Conservation (phyloP, 2,329 filamentous ascomycete genomes). For the Didymella exigua region DNA sequence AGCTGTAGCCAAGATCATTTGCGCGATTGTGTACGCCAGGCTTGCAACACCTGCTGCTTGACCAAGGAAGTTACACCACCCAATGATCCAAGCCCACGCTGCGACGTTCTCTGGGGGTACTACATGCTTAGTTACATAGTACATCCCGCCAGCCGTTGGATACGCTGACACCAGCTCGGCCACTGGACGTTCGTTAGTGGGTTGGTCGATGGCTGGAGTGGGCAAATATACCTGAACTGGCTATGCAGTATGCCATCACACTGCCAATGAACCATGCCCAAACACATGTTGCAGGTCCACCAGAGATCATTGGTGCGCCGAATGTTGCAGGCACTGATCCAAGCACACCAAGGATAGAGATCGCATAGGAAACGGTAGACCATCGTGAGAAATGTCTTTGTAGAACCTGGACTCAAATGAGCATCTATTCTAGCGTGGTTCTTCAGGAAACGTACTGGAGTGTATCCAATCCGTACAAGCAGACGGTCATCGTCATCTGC, state of each 20-base stretch:
- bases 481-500: constrained; percentile 65
- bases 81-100: constrained; percentile 68
- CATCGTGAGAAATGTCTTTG: constrained; percentile 68
- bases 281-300: constrained; percentile 67
- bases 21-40: constrained; percentile 66
- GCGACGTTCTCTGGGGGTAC: constrained; percentile 66
- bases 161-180: constrained; percentile 70
- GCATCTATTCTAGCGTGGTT: not conserved
- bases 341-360: constrained; percentile 67
- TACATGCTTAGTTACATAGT: constrained; percentile 70
- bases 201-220: not conserved
- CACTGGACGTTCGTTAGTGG: constrained; percentile 48
- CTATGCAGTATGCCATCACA: constrained; percentile 68
- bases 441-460: constrained; percentile 56
- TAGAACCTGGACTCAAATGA: constrained; percentile 57
- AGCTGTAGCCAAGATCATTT: constrained; percentile 66
- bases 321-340: constrained; percentile 70
- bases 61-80: constrained; percentile 70
- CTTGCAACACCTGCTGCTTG: constrained; percentile 68
- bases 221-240: constrained; percentile 57
- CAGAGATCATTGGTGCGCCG: constrained; percentile 62
- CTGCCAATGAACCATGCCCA: constrained; percentile 71
- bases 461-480: constrained; percentile 66
- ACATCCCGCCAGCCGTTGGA: constrained; percentile 71
- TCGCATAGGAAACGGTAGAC: constrained; percentile 70